Evolutionary conservation across 2,329 filamentous ascomycete species (phyloP), one percentile per base, ranked within the genome.

Genomic region (Colletotrichum brevisporum): DNA sequence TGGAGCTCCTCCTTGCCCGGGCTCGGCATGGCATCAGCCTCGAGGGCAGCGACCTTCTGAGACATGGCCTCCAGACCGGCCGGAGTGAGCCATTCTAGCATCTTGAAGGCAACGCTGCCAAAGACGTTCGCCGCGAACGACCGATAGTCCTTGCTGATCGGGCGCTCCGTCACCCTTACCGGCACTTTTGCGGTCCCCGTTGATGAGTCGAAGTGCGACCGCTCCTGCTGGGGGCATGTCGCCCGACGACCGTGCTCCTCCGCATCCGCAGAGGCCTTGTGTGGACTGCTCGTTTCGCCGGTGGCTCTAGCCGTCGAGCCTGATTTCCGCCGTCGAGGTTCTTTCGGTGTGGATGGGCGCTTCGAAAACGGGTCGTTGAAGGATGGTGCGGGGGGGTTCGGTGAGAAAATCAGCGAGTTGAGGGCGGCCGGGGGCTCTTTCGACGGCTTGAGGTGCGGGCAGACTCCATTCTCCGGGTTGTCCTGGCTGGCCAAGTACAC

Each of bases 401-500:
- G 76, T 18, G 77, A 74, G 73, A 89, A 86, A 43, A 84, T 76
- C 15, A 89, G 79, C 16, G 83, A 84, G 65, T 81, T 82, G 36
- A 85, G 72, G 9, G 85, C 82, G 27, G 84, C 82, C 5, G 85
- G 82, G 0, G 83, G 78, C 16, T 80, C 78, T 57, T 81, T 82
- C 1, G 83, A 78, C 5, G 80, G 77, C 53, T 80, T 79, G 16
- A 89, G 77, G 24, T 82, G 77, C 1, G 85, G 85, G 57, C 94
- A 97, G 0, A 97, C 82, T 3, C 88, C 89, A 67, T 82, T 85
- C 71, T 93, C 90, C 0, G 94, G 90, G 72, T 96, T 89, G 74
- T 95, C 92, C 76, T 94, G 90, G 75, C 91, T 93, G 10, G 94
- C 93, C 58, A 97, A 85, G 75, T 93, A 93, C 64, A 93, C 88